Percentiles rank a stretch among this genome's conserved stretches.
Evolutionary conservation across 345 rosid genomes (phyloP).

Genomic region (Aquilaria sinensis): DNA sequence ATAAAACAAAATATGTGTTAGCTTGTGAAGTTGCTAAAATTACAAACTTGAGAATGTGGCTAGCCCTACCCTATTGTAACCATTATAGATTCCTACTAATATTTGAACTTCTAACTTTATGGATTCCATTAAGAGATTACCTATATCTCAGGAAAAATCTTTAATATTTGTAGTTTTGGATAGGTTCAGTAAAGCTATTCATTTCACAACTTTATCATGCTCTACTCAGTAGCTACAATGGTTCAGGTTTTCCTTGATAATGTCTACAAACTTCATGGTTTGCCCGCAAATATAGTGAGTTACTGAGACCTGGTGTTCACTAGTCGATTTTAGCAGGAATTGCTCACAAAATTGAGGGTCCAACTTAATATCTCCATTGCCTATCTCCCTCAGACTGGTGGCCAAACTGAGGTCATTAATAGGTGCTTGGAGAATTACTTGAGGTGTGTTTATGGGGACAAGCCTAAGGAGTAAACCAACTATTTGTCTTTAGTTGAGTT

Average conservation of each 20-base stretch:
- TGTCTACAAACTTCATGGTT: background rate
- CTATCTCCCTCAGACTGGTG: background rate
- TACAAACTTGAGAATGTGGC: background rate
- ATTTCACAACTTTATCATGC: background rate
- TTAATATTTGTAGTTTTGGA: background rate
- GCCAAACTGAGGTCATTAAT: background rate
- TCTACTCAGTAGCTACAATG: background rate
- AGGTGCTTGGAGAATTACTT: background rate
- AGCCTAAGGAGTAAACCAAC: background rate
- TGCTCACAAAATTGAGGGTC: background rate
- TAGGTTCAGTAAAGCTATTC: background rate
- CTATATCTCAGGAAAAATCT: background rate
- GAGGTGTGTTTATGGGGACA: background rate
- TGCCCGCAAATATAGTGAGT: rapidly evolving
- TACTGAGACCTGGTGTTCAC: background rate
- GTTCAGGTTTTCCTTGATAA: background rate
- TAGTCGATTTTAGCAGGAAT: background rate
- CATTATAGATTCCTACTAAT: background rate
- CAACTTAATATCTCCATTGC: background rate
- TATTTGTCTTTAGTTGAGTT: background rate
- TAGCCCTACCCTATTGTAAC: background rate
- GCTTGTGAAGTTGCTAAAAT: background rate
- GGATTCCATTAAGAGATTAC: background rate
- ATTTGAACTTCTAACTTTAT: background rate
- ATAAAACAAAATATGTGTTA: background rate